Evolutionary conservation across 257 asterid species (phyloP), one percentile per base, ranked within the genome.

Genomic region (Solanum habrochaites): DNA sequence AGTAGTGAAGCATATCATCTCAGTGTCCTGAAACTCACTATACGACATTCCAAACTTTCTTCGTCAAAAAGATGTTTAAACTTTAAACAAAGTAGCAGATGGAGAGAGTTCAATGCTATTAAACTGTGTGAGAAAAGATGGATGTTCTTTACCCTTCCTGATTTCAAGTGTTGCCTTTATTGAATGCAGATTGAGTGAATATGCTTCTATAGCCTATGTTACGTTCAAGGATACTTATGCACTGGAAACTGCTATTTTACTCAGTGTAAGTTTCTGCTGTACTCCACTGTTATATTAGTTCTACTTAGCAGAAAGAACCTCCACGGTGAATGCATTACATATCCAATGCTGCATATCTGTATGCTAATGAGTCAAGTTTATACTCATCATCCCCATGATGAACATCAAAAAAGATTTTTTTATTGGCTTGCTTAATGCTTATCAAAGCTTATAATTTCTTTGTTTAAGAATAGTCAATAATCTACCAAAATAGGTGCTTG

Each of bases 191-290:
- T 83, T 85, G 86, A 86, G 90, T 89, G 91, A 85, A 47, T 89
- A 87, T 40, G 86, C 87, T 20, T 90, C 94, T 82, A 86, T 83
- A 62, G 95, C 97, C 6, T 87, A 90, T 52, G 90, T 94, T 39
- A 89, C 92, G 29, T 94, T 94, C 85, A 91, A 88, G 71, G 93
- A 93, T 88, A 92, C 89, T 89, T 89, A 92, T 87, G 92, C 95
- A 7, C 90, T 94, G 89, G 91, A 94, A 89, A 91, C 89, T 45
- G 95, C 95, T 21, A 87, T 91, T 49, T 87, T 91, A 88, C 93
- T 94, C 88, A 90, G 89, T 85, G 95, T 94, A 91, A 88, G 94
- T 72, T 88, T 88, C 86, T 82, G 20, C 67, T 29, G 10, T 15
- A 45, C 84, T 78, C 40, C 2, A 7, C 35, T 16, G 9, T 80